phyloP scores from a whole-genome alignment of 345 rosid species.

The Corymbia maculata region DNA sequence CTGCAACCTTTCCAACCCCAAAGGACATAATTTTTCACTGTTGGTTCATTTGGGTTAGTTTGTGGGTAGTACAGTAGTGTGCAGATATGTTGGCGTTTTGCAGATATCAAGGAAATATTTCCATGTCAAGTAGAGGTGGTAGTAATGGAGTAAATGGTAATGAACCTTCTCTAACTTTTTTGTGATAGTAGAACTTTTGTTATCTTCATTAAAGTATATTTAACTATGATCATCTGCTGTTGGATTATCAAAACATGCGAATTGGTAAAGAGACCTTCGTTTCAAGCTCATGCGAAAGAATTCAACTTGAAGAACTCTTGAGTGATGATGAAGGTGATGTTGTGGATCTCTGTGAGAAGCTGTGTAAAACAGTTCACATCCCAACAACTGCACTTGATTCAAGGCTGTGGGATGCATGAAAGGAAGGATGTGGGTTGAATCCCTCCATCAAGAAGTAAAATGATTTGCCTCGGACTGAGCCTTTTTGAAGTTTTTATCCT shows the following conservation, averaged over 20 bases:
- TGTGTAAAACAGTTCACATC: slow-evolving; percentile 43
- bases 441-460: slow-evolving; percentile 42
- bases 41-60: background rate
- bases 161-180: background rate
- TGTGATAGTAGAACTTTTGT: background rate
- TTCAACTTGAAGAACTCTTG: slow-evolving; percentile 25
- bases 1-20: background rate
- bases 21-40: background rate
- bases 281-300: slow-evolving; percentile 60
- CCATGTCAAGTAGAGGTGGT: slow-evolving; percentile 12
- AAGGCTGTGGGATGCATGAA: slow-evolving; percentile 26
- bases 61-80: background rate
- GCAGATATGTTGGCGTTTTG: slow-evolving; percentile 8
- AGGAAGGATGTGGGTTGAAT: slow-evolving; percentile 33
- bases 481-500: slow-evolving; percentile 41
- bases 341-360: slow-evolving; percentile 63
- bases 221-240: background rate
- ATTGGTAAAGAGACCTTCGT: slow-evolving; percentile 68
- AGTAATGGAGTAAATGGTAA: slow-evolving; percentile 5
- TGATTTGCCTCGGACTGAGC: slow-evolving; percentile 33
- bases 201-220: slow-evolving; percentile 4
- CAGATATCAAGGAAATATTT: slow-evolving; percentile 55
- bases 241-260: slow-evolving; percentile 31
- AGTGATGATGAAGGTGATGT: slow-evolving; percentile 30
- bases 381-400: slow-evolving; percentile 17